Base-by-base conservation (phyloP, 768 basidiomycete genomes). In the Lentinula raphanica region DNA sequence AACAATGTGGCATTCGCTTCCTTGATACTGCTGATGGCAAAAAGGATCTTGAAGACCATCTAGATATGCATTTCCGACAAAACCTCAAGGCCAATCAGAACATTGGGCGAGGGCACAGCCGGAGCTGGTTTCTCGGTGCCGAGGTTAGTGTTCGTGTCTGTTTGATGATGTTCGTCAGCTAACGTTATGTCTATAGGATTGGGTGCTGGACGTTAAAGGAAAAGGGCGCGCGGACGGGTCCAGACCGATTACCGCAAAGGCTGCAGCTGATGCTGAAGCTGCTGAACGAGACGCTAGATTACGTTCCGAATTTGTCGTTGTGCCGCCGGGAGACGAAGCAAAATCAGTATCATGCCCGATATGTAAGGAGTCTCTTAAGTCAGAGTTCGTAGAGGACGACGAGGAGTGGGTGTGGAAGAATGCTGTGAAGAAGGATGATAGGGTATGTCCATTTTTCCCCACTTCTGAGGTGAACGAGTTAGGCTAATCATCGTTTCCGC, bases 391-490 rank as follows among this genome's bases (percentile, higher is more conserved):
- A 58, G 94, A 98, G 68, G 95, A 97, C 49, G 94, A 95, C 60
- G 96, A 98, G 74, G 96, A 97, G 60, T 98, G 95, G 95, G 89
- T 97, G 12, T 99, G 94, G 94, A 84, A 82, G 68, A 96, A 99
- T 67, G 93, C 95, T 0, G 78, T 92, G 19, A 83, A 79, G 71
- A 86, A 87, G 60, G 92, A 96, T 62, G 90, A 89, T 58, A 83
- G 82, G 76, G 94, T 94, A 69, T 56, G 86, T 74, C n/a, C 51
- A 59, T 28, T 38, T 15, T 28, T 58, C 9, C n/a, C 55, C 27
- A 3, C 23, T 59, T 36, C 53, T 17, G 25, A 17, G 50, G 51
- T 54, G 36, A 5, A 17, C 39, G 42, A 35, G 32, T 25, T 44
- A 21, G 42, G 19, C 21, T 61, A n/a, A 63, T 53, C 12, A 55